Evolutionary conservation across 345 rosid species (phyloP), one percentile per base, ranked within the genome.

Genomic region (Bruguiera parviflora): DNA sequence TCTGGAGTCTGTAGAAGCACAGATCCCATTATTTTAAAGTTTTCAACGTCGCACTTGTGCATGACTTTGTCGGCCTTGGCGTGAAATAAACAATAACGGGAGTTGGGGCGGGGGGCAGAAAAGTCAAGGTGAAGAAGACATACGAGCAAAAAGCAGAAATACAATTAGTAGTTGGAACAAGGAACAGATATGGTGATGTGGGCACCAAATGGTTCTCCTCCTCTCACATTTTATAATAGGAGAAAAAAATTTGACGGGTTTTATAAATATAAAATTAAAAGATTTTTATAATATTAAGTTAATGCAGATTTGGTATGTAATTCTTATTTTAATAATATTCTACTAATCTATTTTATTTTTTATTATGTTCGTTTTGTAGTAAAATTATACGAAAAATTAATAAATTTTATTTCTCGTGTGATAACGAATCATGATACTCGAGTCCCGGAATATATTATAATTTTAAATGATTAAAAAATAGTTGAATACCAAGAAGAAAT

Each of bases 151-250:
- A 20, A 3, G n/a, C 27, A 31, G 53, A 71, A 74, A 65, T 37
- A n/a, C 16, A 15, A 68, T 18, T 59, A 77, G 66, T 67, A 20
- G 80, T 73, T 63, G 74, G 75, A 61, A 68, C 68, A 66, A 69
- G 78, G 64, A 84, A 81, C 85, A 83, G 79, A 70, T 16, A 31
- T 31, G 53, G 77, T 73, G 89, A 83, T 65, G 69, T 69, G 75
- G 75, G 84, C 76, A 77, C 81, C 89, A 61, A 79, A 62, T 68
- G 76, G 73, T 75, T 78, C 79, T 71, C 76, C 74, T 75, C 71
- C 31, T 43, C 49, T 43, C 68, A 65, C 66, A 69, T 66, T 71
- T 74, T 22, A 75, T 43, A 13, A 43, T 43, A 3, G 18, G 49
- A 43, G 19, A 43, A 43, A 43, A 43, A 43, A 43, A 3, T 43